These are phyloP conservation scores for Penicillium sp. DNA, from an alignment of 2,329 filamentous ascomycete genomes.

Conservation along the genomic window DNA sequence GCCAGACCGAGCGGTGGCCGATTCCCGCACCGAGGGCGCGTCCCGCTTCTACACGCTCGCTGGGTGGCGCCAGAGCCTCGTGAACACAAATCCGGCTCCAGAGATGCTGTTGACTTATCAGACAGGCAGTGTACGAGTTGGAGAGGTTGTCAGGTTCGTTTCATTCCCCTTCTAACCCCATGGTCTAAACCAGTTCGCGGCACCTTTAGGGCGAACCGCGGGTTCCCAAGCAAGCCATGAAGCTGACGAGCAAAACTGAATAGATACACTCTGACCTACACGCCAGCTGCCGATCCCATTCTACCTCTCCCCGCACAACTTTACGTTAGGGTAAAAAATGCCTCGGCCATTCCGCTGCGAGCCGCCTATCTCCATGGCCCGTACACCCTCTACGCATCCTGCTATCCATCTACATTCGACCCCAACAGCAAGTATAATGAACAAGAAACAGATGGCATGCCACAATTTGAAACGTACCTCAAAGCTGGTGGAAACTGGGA, in stretches of 20 bases:
- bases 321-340: constrained; percentile 87
- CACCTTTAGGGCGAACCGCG: not conserved
- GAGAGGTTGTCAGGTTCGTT: constrained; percentile 81
- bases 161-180: not conserved
- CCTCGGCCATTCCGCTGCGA: constrained; percentile 82
- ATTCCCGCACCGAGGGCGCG: constrained; percentile 21
- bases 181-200: not conserved
- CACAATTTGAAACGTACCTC: constrained; percentile 93
- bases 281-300: constrained; percentile 82
- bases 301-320: constrained; percentile 79
- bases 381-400: constrained; percentile 83
- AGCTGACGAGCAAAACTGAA: constrained; percentile 1
- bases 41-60: constrained; percentile 33
- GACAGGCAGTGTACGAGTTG: constrained; percentile 86
- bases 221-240: not conserved
- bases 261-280: constrained; percentile 84
- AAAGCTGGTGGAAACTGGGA: constrained; percentile 90
- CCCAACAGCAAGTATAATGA: constrained; percentile 76
- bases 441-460: constrained; percentile 69
- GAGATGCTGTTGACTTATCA: constrained; percentile 89
- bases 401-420: constrained; percentile 79
- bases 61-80: constrained; percentile 34
- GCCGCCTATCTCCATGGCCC: constrained; percentile 96
- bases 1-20: constrained; percentile 30
- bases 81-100: constrained; percentile 22